phyloP scores from a whole-genome alignment of 495 filamentous ascomycete genomes.

The Penicillium subrubescens region DNA sequence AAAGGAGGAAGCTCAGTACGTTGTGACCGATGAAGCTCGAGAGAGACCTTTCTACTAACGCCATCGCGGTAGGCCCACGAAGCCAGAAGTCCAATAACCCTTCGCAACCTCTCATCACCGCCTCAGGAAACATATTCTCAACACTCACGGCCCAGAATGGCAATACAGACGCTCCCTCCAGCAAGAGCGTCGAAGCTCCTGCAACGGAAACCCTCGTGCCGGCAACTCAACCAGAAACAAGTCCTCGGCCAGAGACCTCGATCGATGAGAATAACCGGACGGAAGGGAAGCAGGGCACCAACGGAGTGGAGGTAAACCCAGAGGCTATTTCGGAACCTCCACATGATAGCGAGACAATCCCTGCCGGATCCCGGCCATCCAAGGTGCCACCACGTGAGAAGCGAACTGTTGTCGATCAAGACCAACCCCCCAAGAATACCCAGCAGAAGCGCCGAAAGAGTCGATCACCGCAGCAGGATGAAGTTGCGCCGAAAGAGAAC shows the following conservation, averaged over 20 bases:
- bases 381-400: slow-evolving; percentile 14
- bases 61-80: background rate
- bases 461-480: slow-evolving; percentile 16
- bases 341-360: background rate
- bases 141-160: slow-evolving; percentile 13
- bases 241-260: background rate
- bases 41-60: background rate
- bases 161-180: background rate
- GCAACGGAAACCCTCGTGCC: background rate
- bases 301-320: background rate
- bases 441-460: slow-evolving; percentile 20
- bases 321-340: background rate
- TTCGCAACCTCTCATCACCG: background rate
- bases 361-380: slow-evolving; percentile 1
- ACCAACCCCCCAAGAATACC: background rate
- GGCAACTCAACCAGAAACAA: background rate
- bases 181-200: background rate
- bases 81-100: background rate
- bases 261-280: background rate
- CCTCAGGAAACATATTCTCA: background rate
- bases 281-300: background rate
- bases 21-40: background rate
- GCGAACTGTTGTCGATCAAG: background rate
- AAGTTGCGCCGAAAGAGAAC: background rate
- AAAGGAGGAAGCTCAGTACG: slow-evolving; percentile 28